These are phyloP conservation scores for Candida adriatica DNA, from an alignment of 805 yeast species.

Conservation along the genomic window DNA sequence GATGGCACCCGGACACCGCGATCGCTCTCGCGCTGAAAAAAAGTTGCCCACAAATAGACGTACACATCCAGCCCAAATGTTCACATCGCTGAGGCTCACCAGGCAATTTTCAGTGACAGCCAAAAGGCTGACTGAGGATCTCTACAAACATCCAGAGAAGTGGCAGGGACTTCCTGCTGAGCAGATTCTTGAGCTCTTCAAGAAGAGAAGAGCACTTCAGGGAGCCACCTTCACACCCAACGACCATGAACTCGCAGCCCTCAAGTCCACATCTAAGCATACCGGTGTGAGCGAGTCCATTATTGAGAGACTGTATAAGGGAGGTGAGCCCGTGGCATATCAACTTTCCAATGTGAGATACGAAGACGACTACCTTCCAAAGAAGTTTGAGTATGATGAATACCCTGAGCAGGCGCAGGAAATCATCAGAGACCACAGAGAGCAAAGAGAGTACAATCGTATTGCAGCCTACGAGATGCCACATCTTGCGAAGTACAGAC, in stretches of 20 bases:
- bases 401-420: slow-evolving; percentile 67
- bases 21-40: too few species aligned
- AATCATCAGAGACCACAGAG: slow-evolving; percentile 62
- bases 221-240: slow-evolving; percentile 45
- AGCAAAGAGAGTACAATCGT: slow-evolving; percentile 68
- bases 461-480: slow-evolving; percentile 93
- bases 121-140: slow-evolving; percentile 8
- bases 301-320: slow-evolving; percentile 31
- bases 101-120: slow-evolving; percentile 15
- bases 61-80: too few species aligned
- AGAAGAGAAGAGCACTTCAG: slow-evolving; percentile 46
- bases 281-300: slow-evolving; percentile 32
- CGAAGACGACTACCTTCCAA: slow-evolving; percentile 32
- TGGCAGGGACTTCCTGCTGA: slow-evolving; percentile 69
- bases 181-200: slow-evolving; percentile 52
- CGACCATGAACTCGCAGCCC: slow-evolving; percentile 49
- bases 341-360: slow-evolving; percentile 27
- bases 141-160: slow-evolving; percentile 39
- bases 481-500: slow-evolving; percentile 65
- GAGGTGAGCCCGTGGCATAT: slow-evolving; percentile 36
- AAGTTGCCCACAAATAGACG: too few species aligned
- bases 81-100: slow-evolving; percentile 7
- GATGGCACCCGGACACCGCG: too few species aligned
- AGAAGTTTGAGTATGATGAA: slow-evolving; percentile 54
- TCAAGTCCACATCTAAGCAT: slow-evolving; percentile 39